Evolutionary conservation across 208 protist genomes (phyloP).

Genomic region (Leishmania braziliensis): DNA sequence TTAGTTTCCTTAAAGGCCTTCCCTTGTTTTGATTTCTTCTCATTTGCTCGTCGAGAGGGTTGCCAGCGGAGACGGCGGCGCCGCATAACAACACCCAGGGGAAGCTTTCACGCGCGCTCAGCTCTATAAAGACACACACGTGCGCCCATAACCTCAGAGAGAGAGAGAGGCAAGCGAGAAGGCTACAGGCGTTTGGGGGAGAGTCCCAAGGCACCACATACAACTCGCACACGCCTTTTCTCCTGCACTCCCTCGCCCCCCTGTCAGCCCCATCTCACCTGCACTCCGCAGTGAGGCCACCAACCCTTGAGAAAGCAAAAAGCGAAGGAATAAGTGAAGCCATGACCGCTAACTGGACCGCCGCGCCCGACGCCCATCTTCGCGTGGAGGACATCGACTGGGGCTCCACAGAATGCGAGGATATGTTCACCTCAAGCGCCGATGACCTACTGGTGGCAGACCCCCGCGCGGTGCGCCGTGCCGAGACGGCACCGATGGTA

Average conservation of each 20-base stretch:
- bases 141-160: not conserved
- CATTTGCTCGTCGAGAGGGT: no score
- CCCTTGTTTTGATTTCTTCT: no score
- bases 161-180: not conserved
- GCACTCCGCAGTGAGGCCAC: not conserved
- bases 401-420: conserved; percentile 34
- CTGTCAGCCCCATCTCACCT: not conserved
- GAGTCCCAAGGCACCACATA: not conserved
- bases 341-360: conserved; percentile 20
- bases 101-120: not conserved
- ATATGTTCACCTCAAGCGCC: conserved; percentile 40
- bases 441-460: conserved; percentile 50
- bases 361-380: conserved; percentile 14
- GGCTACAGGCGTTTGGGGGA: not conserved
- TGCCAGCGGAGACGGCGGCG: no score
- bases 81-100: no score
- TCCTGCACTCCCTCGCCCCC: not conserved
- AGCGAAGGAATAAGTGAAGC: not conserved
- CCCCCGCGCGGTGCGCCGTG: conserved; percentile 65
- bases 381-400: conserved; percentile 45
- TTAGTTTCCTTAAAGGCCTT: no score
- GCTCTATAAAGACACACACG: not conserved
- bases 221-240: not conserved
- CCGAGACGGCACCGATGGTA: conserved; percentile 81
- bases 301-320: not conserved